Evolutionary conservation across 768 basidiomycete species (phyloP).

Genomic region (Epithele typhae): DNA sequence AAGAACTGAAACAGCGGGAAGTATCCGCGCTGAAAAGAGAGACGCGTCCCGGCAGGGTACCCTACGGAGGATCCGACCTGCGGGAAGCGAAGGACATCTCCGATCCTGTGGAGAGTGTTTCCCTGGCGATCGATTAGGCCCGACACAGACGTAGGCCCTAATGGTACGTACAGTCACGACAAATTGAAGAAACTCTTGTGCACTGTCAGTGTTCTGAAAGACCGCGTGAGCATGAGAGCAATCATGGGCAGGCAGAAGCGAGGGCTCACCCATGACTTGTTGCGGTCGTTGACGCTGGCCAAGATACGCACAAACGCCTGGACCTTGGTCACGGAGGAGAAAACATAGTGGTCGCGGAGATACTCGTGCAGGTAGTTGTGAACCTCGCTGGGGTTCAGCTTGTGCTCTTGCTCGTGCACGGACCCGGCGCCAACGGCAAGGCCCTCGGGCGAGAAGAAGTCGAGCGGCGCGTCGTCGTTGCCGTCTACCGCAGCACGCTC

Average conservation of each 20-base stretch:
- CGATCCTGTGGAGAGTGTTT: conserved; percentile 46
- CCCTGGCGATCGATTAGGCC: too few relatives aligned
- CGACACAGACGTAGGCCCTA: too few relatives aligned
- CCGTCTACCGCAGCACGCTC: not conserved
- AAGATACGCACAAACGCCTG: conserved; percentile 37
- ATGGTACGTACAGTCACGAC: conserved; percentile 33
- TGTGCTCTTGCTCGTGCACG: not conserved
- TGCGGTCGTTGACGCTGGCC: conserved; percentile 10
- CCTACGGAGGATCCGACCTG: conserved; percentile 35
- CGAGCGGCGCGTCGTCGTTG: not conserved
- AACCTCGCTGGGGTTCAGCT: conserved; percentile 39
- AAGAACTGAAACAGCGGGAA: conserved; percentile 56
- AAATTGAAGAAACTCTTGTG: conserved; percentile 38
- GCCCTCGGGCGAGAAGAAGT: conserved; percentile 6
- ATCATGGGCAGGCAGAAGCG: not conserved
- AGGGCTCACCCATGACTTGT: conserved; percentile 16
- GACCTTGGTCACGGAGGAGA: conserved; percentile 35
- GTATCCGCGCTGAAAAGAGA: conserved; percentile 60
- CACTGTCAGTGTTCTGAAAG: conserved; percentile 39
- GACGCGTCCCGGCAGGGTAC: conserved; percentile 14
- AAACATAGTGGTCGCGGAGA: conserved; percentile 39
- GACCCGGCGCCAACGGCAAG: not conserved
- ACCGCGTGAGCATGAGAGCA: not conserved
- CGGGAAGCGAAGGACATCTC: conserved; percentile 44
- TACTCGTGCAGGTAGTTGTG: conserved; percentile 42